Conservation (phyloP, 345 rosid species). For the Physaria fendleri region DNA sequence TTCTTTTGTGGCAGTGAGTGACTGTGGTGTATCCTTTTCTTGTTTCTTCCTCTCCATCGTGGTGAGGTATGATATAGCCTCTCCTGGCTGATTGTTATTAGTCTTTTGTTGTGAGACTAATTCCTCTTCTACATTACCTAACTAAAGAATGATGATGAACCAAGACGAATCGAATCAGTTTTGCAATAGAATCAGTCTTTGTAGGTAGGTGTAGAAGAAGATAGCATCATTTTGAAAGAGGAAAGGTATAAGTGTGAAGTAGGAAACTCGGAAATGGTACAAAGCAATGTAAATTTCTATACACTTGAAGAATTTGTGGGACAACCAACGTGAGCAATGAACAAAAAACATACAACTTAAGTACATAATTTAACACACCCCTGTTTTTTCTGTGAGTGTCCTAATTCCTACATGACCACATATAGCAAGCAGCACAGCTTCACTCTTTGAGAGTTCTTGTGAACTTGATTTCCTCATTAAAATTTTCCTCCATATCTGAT, state of each 20-base stretch:
- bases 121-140: no score
- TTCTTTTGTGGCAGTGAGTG: no score
- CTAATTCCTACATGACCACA: conserved; percentile 7
- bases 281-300: conserved; percentile 9
- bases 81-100: no score
- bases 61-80: no score
- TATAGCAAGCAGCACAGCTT: conserved; percentile 1
- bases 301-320: conserved; percentile 16
- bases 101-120: no score
- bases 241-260: neutral
- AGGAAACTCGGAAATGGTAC: neutral
- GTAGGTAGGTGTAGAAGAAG: no score
- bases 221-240: neutral
- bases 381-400: conserved; percentile 7
- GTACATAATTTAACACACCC: conserved; percentile 14
- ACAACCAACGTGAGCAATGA: neutral
- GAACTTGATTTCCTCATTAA: neutral
- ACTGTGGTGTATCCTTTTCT: no score
- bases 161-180: neutral
- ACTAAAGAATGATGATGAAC: no score
- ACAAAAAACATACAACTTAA: conserved; percentile 4
- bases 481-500: conserved; percentile 9
- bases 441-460: conserved; percentile 2
- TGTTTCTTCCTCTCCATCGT: no score
- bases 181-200: neutral